Percentiles rank a stretch among this genome's conserved stretches.
Conservation (phyloP, 1,139 yeast species). For the Candida pseudocylindracea region DNA sequence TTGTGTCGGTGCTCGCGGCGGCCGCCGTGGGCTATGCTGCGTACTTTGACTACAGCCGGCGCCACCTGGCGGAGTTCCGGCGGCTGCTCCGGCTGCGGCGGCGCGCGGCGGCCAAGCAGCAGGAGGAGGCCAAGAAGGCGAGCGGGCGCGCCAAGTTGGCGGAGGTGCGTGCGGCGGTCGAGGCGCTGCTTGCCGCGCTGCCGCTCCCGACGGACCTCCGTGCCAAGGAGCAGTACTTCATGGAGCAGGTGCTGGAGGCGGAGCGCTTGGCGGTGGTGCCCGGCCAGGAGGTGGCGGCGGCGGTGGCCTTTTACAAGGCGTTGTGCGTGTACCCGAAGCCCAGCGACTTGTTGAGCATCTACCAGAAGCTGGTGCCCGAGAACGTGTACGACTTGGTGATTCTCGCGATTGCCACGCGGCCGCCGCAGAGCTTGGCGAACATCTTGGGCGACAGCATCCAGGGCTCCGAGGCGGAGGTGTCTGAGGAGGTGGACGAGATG, state of each 20-base stretch:
- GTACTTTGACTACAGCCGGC: conserved; percentile 83
- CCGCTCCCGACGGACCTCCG: conserved; percentile 13
- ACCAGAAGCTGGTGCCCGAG: conserved; percentile 72
- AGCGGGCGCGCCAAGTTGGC: conserved; percentile 26
- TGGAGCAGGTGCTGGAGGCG: conserved; percentile 33
- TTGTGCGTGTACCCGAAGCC: conserved; percentile 88
- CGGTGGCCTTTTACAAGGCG: conserved; percentile 87
- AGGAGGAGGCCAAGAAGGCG: conserved; percentile 35
- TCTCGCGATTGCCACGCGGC: conserved; percentile 74
- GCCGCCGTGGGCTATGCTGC: conserved; percentile 53
- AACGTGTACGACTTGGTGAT: conserved; percentile 65
- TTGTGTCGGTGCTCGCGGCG: conserved; percentile 31
- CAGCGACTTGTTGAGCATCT: conserved; percentile 68
- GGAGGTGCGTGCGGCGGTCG: conserved; percentile 11
- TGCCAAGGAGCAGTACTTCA: conserved; percentile 58
- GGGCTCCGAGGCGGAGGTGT: not conserved
- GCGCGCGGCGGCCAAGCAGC: conserved; percentile 30
- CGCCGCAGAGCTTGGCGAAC: conserved; percentile 27
- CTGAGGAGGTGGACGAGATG: not conserved
- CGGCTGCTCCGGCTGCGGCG: conserved; percentile 39
- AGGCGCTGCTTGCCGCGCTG: not conserved
- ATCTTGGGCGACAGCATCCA: not conserved
- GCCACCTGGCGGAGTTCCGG: conserved; percentile 68
- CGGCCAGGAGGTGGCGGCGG: conserved; percentile 52
- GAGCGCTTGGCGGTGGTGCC: conserved; percentile 22